Percentiles rank a stretch among this genome's conserved stretches.
These are phyloP conservation scores for Boletus tylopilopsis DNA, from an alignment of 768 basidiomycete genomes.

Conservation along the genomic window DNA sequence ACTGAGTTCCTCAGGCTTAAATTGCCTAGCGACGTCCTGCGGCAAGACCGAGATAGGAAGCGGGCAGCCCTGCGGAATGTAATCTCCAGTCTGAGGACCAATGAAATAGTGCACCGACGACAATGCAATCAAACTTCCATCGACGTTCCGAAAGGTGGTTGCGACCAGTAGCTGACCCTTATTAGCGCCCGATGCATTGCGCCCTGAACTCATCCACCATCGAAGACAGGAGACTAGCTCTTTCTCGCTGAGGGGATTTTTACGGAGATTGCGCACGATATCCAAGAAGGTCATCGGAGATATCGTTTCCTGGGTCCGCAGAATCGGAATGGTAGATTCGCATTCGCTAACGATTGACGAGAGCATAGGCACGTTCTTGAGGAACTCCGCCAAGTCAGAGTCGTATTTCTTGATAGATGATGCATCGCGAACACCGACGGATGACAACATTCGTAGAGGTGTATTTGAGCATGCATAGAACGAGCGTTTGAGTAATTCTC, in stretches of 20 bases:
- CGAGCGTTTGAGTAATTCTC: too few relatives aligned
- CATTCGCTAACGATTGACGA: too few relatives aligned
- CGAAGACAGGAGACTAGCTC: conserved; percentile 77
- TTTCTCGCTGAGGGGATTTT: conserved; percentile 57
- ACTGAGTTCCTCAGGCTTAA: conserved; percentile 47
- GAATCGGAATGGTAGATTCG: too few relatives aligned
- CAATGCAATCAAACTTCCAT: conserved; percentile 55
- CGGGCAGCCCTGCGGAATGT: conserved; percentile 73
- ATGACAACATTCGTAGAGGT: too few relatives aligned
- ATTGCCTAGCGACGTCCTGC: conserved; percentile 46
- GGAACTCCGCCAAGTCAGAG: too few relatives aligned
- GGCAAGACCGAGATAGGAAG: conserved; percentile 58
- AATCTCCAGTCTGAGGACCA: conserved; percentile 48
- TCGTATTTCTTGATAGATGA: too few relatives aligned
- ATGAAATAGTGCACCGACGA: conserved; percentile 53
- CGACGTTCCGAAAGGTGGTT: conserved; percentile 49
- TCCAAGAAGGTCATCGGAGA: conserved; percentile 72
- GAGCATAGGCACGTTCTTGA: too few relatives aligned
- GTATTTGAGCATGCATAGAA: too few relatives aligned
- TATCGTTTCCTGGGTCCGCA: conserved; percentile 31
- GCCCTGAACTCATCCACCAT: conserved; percentile 59
- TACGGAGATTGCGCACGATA: conserved; percentile 67
- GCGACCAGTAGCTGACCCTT: conserved; percentile 68
- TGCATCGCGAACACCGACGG: too few relatives aligned
- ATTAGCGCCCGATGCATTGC: too few relatives aligned